Base-by-base conservation (phyloP, 23 red algal genomes). In the Gracilaria gracilis region DNA sequence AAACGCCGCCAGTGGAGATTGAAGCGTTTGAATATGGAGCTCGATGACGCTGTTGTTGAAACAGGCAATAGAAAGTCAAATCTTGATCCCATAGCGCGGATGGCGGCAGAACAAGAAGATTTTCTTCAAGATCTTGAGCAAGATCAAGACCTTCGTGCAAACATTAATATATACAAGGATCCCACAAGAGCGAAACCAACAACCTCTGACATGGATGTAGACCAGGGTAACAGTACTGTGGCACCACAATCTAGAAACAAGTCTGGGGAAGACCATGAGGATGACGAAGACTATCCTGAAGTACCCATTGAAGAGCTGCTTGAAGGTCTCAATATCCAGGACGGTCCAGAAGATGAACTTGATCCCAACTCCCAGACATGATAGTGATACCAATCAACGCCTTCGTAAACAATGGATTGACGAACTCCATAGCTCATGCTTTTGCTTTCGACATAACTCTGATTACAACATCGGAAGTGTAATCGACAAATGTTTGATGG, bases 91-190 rank as follows among this genome's bases (percentile, higher is more conserved):
- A 82, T 88, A 39, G 84, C 83, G 23, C 74, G 85, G 19, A 92
- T 95, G 75, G 81, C 89, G 2, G 62, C 85, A 64, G 94, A 99
- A 54, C 87, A 91, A 71, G 97, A 99, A 83, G 88, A 88, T 61
- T 99, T 99, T 38, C 61, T 99, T 74, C 97, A 96, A 69, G 97
- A 99, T 49, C 84, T 99, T 38, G 97, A 99, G 53, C 97, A 99
- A 75, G 97, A 99, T 59, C 50, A 89, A 27, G 97, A 99, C 12
- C 64, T 99, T 12, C 97, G 97, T 7, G 23, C 92, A 16, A 61
- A 61, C 17, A 83, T 99, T 36, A 91, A 96, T 48, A 80, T 99
- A 23, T 99, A 96, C 71, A 93, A 80, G 40, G 96, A 94, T 79
- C 95, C 90, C 32, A 65, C 77, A 42, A 90, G 79, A 57, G 15